These are phyloP conservation scores for Botryotinia globosa DNA, from an alignment of 2,329 filamentous ascomycete species.

Conservation along the genomic window DNA sequence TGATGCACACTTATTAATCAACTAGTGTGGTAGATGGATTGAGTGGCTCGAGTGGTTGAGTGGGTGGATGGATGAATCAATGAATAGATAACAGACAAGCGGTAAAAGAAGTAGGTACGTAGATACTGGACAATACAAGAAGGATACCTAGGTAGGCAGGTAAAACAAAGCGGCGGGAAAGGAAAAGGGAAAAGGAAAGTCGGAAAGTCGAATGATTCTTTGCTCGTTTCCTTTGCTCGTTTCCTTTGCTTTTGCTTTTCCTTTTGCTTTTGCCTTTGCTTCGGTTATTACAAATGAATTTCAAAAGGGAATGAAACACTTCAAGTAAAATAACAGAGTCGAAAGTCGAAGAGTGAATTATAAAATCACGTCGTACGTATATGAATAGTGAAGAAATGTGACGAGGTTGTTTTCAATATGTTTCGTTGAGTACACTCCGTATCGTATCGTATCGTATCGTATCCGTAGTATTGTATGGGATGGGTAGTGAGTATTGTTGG, in stretches of 20 bases:
- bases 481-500: background rate
- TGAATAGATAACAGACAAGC: constrained; percentile 25
- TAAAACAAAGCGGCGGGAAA: constrained; percentile 15
- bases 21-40: background rate
- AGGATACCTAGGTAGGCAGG: background rate
- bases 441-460: background rate
- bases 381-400: background rate
- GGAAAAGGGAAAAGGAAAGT: constrained; percentile 29
- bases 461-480: background rate
- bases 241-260: background rate
- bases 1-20: background rate
- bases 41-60: background rate
- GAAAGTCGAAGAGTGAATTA: background rate
- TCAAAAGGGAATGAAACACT: background rate
- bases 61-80: background rate
- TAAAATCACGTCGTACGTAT: background rate
- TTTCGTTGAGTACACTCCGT: constrained; percentile 10
- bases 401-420: background rate
- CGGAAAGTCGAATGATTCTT: constrained; percentile 32
- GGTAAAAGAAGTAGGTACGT: background rate
- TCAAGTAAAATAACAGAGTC: background rate
- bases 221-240: constrained; percentile 23
- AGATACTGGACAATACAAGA: too few relatives aligned
- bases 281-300: background rate
- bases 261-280: background rate